A percentile compares a stretch with the other conserved stretches of the same genome.
phyloP scores from a whole-genome alignment of 805 yeast species.

The Monosporozyma yasuniensis region DNA sequence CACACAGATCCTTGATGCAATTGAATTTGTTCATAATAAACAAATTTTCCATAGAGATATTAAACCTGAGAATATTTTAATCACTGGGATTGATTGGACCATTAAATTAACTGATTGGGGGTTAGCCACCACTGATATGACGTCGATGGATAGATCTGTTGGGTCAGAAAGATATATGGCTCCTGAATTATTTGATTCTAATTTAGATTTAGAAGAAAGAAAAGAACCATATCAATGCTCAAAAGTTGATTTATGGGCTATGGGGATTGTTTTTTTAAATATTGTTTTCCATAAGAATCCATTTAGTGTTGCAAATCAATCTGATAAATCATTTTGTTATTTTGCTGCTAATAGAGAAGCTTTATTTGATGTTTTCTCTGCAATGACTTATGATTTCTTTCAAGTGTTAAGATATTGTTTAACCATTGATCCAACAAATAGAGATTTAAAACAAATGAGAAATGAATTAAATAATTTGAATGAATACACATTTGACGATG shows the following conservation, averaged over 20 bases:
- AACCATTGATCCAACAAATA: slow-evolving; percentile 79
- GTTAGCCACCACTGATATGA: slow-evolving; percentile 43
- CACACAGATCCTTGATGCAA: slow-evolving; percentile 58
- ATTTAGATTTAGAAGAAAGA: slow-evolving; percentile 30
- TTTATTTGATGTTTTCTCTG: slow-evolving; percentile 81
- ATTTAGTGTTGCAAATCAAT: slow-evolving; percentile 67
- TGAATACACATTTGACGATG: slow-evolving; percentile 79
- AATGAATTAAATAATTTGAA: slow-evolving; percentile 50
- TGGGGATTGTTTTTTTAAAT: slow-evolving; percentile 76
- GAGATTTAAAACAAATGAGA: slow-evolving; percentile 56
- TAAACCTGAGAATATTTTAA: slow-evolving; percentile 69
- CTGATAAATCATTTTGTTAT: slow-evolving; percentile 75
- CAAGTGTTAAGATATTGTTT: slow-evolving; percentile 70
- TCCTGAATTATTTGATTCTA: slow-evolving; percentile 71
- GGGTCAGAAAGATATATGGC: slow-evolving; percentile 94
- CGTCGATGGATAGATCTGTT: slow-evolving; percentile 68
- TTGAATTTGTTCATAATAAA: slow-evolving; percentile 60
- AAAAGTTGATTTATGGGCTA: slow-evolving; percentile 82
- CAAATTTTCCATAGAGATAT: slow-evolving; percentile 78
- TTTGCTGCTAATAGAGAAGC: slow-evolving; percentile 85
- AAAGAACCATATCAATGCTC: slow-evolving; percentile 64
- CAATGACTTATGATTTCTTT: slow-evolving; percentile 80
- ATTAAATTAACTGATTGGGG: slow-evolving; percentile 74
- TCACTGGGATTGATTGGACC: slow-evolving; percentile 42
- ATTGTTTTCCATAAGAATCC: slow-evolving; percentile 86